Percentiles rank a stretch among this genome's conserved stretches.
Evolutionary conservation across 768 basidiomycete species (phyloP).

Genomic region (Mycena indigotica): DNA sequence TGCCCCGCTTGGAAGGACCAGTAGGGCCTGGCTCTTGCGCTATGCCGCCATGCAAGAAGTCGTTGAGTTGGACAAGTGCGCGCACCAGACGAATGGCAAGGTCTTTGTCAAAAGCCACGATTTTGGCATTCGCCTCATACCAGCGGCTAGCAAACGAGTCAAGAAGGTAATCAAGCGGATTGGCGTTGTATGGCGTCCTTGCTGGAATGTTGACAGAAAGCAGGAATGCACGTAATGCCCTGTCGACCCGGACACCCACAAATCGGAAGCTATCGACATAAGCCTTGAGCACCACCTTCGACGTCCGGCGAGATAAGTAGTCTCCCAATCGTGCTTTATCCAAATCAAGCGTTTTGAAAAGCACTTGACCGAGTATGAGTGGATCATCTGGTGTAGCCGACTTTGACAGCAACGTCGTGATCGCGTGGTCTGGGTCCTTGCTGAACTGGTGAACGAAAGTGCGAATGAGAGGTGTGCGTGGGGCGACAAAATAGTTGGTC

Average conservation of each 20-base stretch:
- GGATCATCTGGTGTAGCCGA: conserved; percentile 64
- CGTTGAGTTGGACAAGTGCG: conserved; percentile 86
- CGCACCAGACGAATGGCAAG: conserved; percentile 75
- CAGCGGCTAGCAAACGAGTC: conserved; percentile 86
- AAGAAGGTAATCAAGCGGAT: conserved; percentile 68
- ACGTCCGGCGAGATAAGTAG: conserved; percentile 74
- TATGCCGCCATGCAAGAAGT: conserved; percentile 78
- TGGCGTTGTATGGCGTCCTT: conserved; percentile 37
- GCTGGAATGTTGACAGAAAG: conserved; percentile 69
- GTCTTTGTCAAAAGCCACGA: conserved; percentile 81
- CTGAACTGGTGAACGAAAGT: conserved; percentile 80
- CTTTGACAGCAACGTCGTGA: conserved; percentile 68
- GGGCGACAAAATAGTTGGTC: conserved; percentile 37
- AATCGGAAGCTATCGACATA: conserved; percentile 91
- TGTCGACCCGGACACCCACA: conserved; percentile 79
- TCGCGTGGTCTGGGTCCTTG: conserved; percentile 78
- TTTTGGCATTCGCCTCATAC: conserved; percentile 84
- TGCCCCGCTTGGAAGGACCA: conserved; percentile 54
- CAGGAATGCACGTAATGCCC: conserved; percentile 86
- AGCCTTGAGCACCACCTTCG: conserved; percentile 74
- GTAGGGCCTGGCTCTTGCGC: conserved; percentile 61
- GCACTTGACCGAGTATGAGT: conserved; percentile 69
- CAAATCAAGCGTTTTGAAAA: conserved; percentile 83
- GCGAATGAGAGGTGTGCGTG: conserved; percentile 64
- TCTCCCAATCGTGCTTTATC: conserved; percentile 83